Percentiles rank a stretch among this genome's conserved stretches.
Conservation (phyloP, 371 early-diverging fungal genomes). For the Mycotypha africana region DNA sequence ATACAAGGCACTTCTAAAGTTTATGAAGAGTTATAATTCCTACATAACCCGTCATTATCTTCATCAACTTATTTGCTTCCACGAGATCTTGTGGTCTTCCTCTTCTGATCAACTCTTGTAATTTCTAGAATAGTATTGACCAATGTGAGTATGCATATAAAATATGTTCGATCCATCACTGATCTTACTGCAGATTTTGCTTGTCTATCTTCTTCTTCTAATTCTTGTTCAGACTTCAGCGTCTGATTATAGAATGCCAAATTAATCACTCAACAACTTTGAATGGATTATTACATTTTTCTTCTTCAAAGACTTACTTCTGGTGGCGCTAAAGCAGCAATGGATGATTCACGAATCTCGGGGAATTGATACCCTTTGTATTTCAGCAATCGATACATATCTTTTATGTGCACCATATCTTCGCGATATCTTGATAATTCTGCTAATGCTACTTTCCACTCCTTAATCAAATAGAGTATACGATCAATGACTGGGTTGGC, state of each 20-base stretch:
- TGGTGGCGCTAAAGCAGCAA: slow-evolving; percentile 58
- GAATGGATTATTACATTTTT: not conserved
- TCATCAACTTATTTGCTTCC: slow-evolving; percentile 95
- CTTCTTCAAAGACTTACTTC: slow-evolving; percentile 31
- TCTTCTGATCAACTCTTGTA: slow-evolving; percentile 93
- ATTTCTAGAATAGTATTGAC: slow-evolving; percentile 53
- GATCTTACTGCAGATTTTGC: slow-evolving; percentile 78
- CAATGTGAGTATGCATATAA: not conserved
- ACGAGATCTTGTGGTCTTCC: slow-evolving; percentile 89
- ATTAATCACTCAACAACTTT: too few species aligned
- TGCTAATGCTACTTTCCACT: slow-evolving; percentile 87
- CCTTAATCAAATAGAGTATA: slow-evolving; percentile 87
- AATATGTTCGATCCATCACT: not conserved
- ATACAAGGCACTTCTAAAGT: too few species aligned
- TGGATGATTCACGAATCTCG: slow-evolving; percentile 57
- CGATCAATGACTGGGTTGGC: slow-evolving; percentile 68
- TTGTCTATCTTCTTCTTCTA: slow-evolving; percentile 88
- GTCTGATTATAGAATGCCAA: slow-evolving; percentile 22
- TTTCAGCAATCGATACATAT: slow-evolving; percentile 83
- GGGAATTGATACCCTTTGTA: slow-evolving; percentile 93
- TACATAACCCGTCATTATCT: slow-evolving; percentile 94
- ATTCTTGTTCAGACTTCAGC: slow-evolving; percentile 83
- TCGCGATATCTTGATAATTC: slow-evolving; percentile 78
- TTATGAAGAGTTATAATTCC: slow-evolving; percentile 15
- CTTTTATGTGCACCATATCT: slow-evolving; percentile 86